Conservation (phyloP, 140 eudicot genomes). For the Cichorium intybus region DNA sequence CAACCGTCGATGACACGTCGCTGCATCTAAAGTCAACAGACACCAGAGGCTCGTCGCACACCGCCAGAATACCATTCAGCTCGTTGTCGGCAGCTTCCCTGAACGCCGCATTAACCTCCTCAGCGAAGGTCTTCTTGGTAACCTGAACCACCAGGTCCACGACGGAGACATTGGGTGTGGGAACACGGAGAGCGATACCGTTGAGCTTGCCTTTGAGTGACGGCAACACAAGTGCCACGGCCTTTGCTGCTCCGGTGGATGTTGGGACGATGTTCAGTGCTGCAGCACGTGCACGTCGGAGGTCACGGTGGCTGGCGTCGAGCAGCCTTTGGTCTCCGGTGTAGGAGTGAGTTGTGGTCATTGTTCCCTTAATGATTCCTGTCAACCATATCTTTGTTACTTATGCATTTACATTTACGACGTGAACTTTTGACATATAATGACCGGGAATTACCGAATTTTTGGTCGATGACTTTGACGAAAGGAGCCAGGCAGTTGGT, state of each 20-base stretch:
- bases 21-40: constrained; percentile 87
- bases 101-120: constrained; percentile 88
- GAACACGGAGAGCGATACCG: constrained; percentile 91
- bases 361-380: constrained; percentile 93
- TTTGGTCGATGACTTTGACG: constrained; percentile 90
- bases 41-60: constrained; percentile 86
- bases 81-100: constrained; percentile 73
- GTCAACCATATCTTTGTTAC: background rate
- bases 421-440: background rate
- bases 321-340: constrained; percentile 96
- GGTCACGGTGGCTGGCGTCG: constrained; percentile 91
- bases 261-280: constrained; percentile 94
- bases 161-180: constrained; percentile 92
- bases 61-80: constrained; percentile 67
- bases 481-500: constrained; percentile 97
- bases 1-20: constrained; percentile 80
- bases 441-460: constrained; percentile 52
- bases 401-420: background rate
- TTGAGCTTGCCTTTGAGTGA: constrained; percentile 84
- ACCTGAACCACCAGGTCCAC: constrained; percentile 92
- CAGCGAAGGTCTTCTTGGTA: constrained; percentile 81
- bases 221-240: constrained; percentile 85
- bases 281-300: constrained; percentile 89
- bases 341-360: constrained; percentile 97
- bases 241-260: constrained; percentile 95